A percentile compares a stretch with the other conserved stretches of the same genome.
These are phyloP conservation scores for Eragrostis nindensis DNA, from an alignment of 176 grass and related monocot genomes.

Conservation along the genomic window DNA sequence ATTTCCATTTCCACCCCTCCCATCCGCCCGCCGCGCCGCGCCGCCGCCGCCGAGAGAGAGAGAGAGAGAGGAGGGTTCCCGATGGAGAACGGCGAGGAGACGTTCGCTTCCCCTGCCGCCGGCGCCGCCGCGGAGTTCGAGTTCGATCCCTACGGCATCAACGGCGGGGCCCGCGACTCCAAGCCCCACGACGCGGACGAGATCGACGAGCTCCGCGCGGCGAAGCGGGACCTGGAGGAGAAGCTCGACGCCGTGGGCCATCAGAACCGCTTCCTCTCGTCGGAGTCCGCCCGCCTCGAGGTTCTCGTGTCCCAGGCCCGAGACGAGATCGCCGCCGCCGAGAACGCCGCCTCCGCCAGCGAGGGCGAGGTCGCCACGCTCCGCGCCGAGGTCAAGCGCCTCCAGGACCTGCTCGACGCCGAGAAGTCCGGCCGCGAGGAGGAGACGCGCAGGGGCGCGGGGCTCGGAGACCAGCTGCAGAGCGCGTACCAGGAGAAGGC, in stretches of 20 bases:
- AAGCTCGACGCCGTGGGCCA: constrained; percentile 42
- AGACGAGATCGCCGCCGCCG: constrained; percentile 35
- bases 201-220: constrained; percentile 47
- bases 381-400: constrained; percentile 47
- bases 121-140: constrained; percentile 39
- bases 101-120: constrained; percentile 51
- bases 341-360: constrained; percentile 25
- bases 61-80: constrained; percentile 44
- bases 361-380: constrained; percentile 36
- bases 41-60: neutral
- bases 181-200: constrained; percentile 45
- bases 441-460: constrained; percentile 27
- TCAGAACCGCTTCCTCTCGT: constrained; percentile 46
- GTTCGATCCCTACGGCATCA: constrained; percentile 24
- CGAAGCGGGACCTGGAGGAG: constrained; percentile 59
- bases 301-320: constrained; percentile 26
- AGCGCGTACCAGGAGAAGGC: constrained; percentile 48
- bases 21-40: constrained; percentile 34
- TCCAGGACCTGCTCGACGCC: constrained; percentile 40
- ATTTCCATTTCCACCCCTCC: constrained; percentile 29
- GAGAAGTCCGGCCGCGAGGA: constrained; percentile 29
- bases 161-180: constrained; percentile 22
- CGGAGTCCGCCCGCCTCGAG: constrained; percentile 56
- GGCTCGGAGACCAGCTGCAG: constrained; percentile 33
- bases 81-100: constrained; percentile 63